Percentiles rank a stretch among this genome's conserved stretches.
Evolutionary conservation across 352 stramenopile species (phyloP).

Genomic region (Phytopythium vexans): DNA sequence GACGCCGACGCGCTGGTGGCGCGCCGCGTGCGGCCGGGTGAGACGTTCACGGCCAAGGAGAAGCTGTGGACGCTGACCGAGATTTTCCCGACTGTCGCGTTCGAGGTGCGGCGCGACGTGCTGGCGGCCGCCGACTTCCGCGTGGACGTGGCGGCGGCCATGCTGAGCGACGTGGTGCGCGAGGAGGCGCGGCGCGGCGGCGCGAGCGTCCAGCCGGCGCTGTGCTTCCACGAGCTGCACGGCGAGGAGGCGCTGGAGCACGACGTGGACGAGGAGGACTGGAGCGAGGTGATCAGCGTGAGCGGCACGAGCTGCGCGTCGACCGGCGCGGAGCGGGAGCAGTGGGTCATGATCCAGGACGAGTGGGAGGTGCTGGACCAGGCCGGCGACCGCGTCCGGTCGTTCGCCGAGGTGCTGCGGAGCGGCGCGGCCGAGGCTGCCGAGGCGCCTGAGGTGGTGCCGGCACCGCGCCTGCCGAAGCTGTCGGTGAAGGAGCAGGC

Average conservation of each 20-base stretch:
- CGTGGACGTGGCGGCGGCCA: constrained; percentile 56
- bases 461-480: constrained; percentile 11
- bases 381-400: constrained; percentile 38
- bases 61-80: constrained; percentile 47
- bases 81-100: constrained; percentile 46
- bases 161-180: constrained; percentile 50
- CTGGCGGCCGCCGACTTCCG: constrained; percentile 60
- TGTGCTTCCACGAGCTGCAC: constrained; percentile 42
- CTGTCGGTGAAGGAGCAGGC: constrained; percentile 21
- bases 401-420: constrained; percentile 56
- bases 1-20: constrained; percentile 21
- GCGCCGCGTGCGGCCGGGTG: constrained; percentile 21
- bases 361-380: constrained; percentile 74
- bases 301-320: constrained; percentile 13
- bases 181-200: constrained; percentile 8
- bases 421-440: constrained; percentile 5
- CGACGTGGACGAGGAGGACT: constrained; percentile 43
- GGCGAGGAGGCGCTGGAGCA: constrained; percentile 18
- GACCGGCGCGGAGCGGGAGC: constrained; percentile 21
- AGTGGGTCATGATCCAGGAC: constrained; percentile 63
- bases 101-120: constrained; percentile 57
- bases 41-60: constrained; percentile 36
- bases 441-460: background rate
- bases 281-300: constrained; percentile 44
- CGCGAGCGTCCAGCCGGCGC: background rate